These are phyloP conservation scores for Globisporangium iwayamae DNA, from an alignment of 352 stramenopile species.

Conservation along the genomic window DNA sequence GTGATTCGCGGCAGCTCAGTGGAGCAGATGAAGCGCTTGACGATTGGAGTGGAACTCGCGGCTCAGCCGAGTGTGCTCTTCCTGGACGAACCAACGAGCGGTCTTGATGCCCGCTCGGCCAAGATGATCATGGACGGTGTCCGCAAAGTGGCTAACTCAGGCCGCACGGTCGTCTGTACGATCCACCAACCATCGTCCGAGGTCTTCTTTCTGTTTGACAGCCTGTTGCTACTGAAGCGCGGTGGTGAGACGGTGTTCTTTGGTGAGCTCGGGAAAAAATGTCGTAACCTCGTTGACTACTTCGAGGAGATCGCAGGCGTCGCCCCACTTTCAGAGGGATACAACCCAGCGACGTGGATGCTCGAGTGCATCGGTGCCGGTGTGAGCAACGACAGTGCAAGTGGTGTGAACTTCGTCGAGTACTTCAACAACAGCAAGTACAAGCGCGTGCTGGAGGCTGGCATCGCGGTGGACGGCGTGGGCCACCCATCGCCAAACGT, in stretches of 20 bases:
- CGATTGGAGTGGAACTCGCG: conserved; percentile 68
- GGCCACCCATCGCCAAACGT: neutral
- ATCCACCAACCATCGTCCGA: no score
- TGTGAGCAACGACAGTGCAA: conserved; percentile 22
- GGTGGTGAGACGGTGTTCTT: no score
- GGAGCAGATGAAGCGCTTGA: conserved; percentile 52
- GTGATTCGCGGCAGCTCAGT: conserved; percentile 36
- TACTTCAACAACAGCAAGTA: conserved; percentile 10
- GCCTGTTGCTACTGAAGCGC: no score
- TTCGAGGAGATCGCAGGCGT: conserved; percentile 23
- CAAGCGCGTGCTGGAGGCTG: neutral
- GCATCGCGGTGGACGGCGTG: neutral
- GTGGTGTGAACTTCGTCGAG: conserved; percentile 2
- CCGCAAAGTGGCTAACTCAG: no score
- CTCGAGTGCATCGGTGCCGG: conserved; percentile 50
- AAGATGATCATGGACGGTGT: no score
- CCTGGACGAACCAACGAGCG: conserved; percentile 72
- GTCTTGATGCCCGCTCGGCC: conserved; percentile 63
- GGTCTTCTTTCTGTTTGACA: no score
- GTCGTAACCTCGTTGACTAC: conserved; percentile 22
- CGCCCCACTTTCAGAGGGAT: conserved; percentile 12
- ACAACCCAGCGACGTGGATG: conserved; percentile 88
- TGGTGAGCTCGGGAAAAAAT: neutral
- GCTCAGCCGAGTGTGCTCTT: conserved; percentile 80
- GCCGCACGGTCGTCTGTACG: no score